phyloP scores from a whole-genome alignment of 2,329 filamentous ascomycete genomes.

The Epichloe amarillans region DNA sequence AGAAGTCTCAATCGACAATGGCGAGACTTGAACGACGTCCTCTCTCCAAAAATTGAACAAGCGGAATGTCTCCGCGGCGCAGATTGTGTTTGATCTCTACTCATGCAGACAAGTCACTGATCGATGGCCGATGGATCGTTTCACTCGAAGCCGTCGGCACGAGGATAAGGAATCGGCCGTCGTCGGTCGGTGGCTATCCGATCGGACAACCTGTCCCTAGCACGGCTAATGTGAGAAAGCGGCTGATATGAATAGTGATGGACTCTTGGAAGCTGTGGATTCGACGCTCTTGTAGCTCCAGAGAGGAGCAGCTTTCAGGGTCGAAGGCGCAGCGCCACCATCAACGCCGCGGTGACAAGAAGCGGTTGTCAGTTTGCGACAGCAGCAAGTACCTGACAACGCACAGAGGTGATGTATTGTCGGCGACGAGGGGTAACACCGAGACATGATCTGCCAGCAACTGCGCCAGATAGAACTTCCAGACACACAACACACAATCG shows the following conservation, averaged over 20 bases:
- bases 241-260: neutral
- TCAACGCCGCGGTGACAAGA: slow-evolving; percentile 2
- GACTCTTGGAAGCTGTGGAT: slow-evolving; percentile 6
- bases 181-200: slow-evolving; percentile 2
- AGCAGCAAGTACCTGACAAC: neutral
- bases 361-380: slow-evolving; percentile 2
- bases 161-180: neutral
- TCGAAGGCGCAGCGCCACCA: slow-evolving; percentile 1
- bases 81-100: neutral
- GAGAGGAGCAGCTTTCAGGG: neutral
- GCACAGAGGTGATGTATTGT: neutral
- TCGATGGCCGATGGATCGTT: neutral
- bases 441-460: slow-evolving; percentile 26
- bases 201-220: neutral
- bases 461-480: neutral
- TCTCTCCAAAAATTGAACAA: neutral
- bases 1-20: neutral
- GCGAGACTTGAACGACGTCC: neutral
- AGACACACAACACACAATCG: neutral
- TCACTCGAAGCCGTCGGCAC: neutral
- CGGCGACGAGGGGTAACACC: slow-evolving; percentile 10
- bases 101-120: neutral
- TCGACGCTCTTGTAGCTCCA: slow-evolving; percentile 9
- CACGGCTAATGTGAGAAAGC: neutral
- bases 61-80: neutral